phyloP scores from a whole-genome alignment of 2,329 filamentous ascomycete species.

The Raffaelea albimanens region DNA sequence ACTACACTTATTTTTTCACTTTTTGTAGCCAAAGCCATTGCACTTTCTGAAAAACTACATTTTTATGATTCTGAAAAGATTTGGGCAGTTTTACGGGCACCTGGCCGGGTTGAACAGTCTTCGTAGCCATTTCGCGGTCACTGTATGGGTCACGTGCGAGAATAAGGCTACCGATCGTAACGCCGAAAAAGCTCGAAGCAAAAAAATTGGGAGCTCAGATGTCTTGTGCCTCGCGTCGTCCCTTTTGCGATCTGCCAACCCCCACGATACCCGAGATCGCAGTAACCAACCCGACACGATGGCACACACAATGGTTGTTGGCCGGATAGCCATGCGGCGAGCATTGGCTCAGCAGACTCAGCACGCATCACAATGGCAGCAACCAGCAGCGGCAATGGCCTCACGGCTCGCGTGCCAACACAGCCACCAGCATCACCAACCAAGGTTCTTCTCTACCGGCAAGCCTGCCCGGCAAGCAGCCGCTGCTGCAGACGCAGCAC shows the following conservation, averaged over 20 bases:
- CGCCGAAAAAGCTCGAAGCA: too few relatives aligned
- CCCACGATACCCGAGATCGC: neutral
- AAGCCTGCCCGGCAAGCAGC: conserved; percentile 22
- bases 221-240: neutral
- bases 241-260: neutral
- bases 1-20: too few relatives aligned
- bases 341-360: conserved; percentile 26
- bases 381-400: conserved; percentile 6
- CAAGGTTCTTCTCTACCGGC: conserved; percentile 28
- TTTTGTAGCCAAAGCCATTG: too few relatives aligned
- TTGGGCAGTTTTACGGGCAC: too few relatives aligned
- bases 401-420: conserved; percentile 10
- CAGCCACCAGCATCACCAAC: too few relatives aligned
- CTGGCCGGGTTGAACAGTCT: too few relatives aligned
- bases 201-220: too few relatives aligned
- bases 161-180: too few relatives aligned
- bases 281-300: conserved; percentile 1
- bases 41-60: too few relatives aligned
- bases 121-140: too few relatives aligned
- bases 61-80: too few relatives aligned
- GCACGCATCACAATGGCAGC: neutral
- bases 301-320: conserved; percentile 27
- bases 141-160: too few relatives aligned
- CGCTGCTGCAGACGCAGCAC: conserved; percentile 15
- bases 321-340: conserved; percentile 39